Evolutionary conservation across 2,329 filamentous ascomycete species (phyloP), one percentile per base, ranked within the genome.

Genomic region (Canariomyces notabilis): DNA sequence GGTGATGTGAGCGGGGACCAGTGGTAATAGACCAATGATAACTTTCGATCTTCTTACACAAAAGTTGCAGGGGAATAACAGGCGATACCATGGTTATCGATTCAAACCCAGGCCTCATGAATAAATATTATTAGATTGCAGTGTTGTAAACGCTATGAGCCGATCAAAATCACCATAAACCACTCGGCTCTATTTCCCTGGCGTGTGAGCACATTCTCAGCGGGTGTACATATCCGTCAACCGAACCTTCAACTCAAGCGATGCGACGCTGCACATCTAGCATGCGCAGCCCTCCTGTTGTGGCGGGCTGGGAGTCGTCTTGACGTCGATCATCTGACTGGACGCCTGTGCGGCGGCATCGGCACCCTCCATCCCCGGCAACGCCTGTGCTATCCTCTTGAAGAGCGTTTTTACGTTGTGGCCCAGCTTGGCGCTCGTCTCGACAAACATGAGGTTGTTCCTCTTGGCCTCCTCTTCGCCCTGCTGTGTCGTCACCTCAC

Each of bases 351-450:
- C 83, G 58, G 85, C 83, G 58, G 84, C 82, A 56, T 89, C 86
- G 57, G 89, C 84, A 12, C 89, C 89, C 67, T 98, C 93, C 93
- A 98, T 97, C 18, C 93, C 93, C 6, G 93, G 93, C 59, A 98
- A 74, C 31, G 94, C 93, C 70, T 98, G 93, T 33, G 94, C 93
- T 80, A 98, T 98, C 74, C 89, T 85, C 76, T 90, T 88, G 74
- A 98, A 98, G 48, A 98, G 75, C 57, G 85, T 87, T 77, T 98
- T 98, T 59, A 98, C 94, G 64, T 98, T 98, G 70, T 97, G 89
- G 33, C 94, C 90, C 11, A 95, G 77, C 77, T 98, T 98, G 44
- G 93, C 93, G 67, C 89, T 96, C 44, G 93, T 98, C 76, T 98
- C 93, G 60, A 98, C 93, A 64, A 98, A 98, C 87, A 98, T 96